Conservation (phyloP, 768 basidiomycete species). For the Coprinopsis cinerea region DNA sequence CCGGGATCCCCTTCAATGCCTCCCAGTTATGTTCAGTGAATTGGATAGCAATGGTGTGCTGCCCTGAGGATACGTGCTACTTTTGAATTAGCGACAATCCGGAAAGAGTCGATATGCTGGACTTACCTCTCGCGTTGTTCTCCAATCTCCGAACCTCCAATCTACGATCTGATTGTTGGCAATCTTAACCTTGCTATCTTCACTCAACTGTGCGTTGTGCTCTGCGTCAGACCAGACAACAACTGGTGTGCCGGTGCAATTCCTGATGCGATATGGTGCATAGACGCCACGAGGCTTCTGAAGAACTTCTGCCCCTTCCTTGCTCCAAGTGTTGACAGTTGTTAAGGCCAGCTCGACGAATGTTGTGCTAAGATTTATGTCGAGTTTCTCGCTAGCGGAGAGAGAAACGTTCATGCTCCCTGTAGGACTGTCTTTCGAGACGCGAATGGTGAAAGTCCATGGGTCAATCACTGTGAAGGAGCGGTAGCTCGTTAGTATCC, state of each 20-base stretch:
- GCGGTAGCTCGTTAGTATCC: too few relatives aligned
- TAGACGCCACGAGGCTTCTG: constrained; percentile 80
- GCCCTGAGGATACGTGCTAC: constrained; percentile 63
- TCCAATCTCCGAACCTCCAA: constrained; percentile 98
- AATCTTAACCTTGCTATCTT: constrained; percentile 52
- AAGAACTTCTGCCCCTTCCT: constrained; percentile 65
- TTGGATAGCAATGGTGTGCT: constrained; percentile 83
- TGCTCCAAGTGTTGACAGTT: constrained; percentile 65
- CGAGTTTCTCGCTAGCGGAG: constrained; percentile 75
- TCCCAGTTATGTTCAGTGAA: constrained; percentile 89
- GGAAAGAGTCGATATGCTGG: neutral
- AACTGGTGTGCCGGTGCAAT: constrained; percentile 83
- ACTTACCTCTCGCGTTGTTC: constrained; percentile 82
- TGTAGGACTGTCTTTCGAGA: constrained; percentile 46
- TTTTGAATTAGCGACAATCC: constrained; percentile 8
- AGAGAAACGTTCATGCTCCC: constrained; percentile 55
- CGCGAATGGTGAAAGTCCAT: constrained; percentile 80
- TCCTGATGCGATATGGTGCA: constrained; percentile 90
- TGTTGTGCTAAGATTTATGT: constrained; percentile 86
- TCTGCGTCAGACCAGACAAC: constrained; percentile 83
- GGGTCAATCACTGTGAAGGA: constrained; percentile 94
- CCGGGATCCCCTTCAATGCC: constrained; percentile 78
- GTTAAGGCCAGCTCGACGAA: constrained; percentile 83
- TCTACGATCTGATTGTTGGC: constrained; percentile 73
- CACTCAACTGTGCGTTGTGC: constrained; percentile 39